Percentiles rank a stretch among this genome's conserved stretches.
phyloP scores from a whole-genome alignment of 2,329 filamentous ascomycete species.

The Ilyonectria mors-panacis region DNA sequence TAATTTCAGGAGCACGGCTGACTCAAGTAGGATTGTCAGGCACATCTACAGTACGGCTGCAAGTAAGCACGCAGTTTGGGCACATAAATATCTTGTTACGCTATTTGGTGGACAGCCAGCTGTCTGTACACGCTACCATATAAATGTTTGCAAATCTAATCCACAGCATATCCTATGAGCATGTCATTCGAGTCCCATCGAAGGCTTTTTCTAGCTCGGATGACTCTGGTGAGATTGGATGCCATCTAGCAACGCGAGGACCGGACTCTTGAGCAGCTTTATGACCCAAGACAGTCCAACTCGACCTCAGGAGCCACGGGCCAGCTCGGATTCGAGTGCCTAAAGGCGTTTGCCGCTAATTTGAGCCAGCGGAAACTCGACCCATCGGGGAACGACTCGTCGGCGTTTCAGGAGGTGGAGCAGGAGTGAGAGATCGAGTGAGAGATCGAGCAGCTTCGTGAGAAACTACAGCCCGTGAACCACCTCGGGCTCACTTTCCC shows the following conservation, averaged over 20 bases:
- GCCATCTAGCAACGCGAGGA: slow-evolving; percentile 63
- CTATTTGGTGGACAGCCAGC: no score
- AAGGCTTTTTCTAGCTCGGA: no score
- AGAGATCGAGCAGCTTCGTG: slow-evolving; percentile 70
- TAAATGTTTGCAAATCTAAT: no score
- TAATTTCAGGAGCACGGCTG: no score
- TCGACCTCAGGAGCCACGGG: slow-evolving; percentile 8
- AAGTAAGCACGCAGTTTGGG: no score
- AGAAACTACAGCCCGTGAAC: slow-evolving; percentile 63
- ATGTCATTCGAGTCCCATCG: no score
- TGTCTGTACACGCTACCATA: no score
- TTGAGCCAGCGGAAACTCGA: background rate
- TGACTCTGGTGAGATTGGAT: background rate
- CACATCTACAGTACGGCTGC: no score
- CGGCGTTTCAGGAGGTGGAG: slow-evolving; percentile 72
- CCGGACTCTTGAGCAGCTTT: slow-evolving; percentile 71
- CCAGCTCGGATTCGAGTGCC: background rate
- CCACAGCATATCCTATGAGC: no score
- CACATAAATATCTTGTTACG: no score
- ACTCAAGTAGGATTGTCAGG: no score
- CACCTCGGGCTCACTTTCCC: slow-evolving; percentile 59
- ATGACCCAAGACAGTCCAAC: slow-evolving; percentile 55
- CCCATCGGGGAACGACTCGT: slow-evolving; percentile 51
- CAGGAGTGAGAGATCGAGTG: slow-evolving; percentile 72
- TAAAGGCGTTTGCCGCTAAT: background rate